Evolutionary conservation across 805 yeast species (phyloP).

Genomic region (Dipodascus geniculatus): DNA sequence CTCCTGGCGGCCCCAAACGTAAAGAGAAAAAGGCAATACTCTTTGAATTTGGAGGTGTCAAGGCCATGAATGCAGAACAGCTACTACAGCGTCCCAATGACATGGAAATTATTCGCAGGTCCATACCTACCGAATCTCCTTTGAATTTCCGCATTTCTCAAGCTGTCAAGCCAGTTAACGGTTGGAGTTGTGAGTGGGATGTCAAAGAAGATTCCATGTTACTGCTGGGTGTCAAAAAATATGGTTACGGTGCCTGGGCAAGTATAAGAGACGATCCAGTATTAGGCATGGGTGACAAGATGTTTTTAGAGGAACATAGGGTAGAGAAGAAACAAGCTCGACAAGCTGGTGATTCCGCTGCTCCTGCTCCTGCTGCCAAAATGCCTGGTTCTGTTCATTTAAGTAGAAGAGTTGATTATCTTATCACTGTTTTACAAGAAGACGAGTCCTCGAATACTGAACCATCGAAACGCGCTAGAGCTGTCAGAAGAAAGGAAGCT

Average conservation of each 20-base stretch:
- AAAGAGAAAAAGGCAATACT: slow-evolving; percentile 83
- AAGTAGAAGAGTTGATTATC: slow-evolving; percentile 82
- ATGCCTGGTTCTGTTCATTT: slow-evolving; percentile 90
- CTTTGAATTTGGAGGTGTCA: slow-evolving; percentile 80
- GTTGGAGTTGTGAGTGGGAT: slow-evolving; percentile 87
- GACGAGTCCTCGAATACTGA: slow-evolving; percentile 26
- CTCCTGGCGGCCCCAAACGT: slow-evolving; percentile 24
- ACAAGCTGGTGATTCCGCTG: slow-evolving; percentile 9
- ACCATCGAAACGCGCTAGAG: slow-evolving; percentile 6
- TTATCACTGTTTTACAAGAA: slow-evolving; percentile 58
- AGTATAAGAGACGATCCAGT: slow-evolving; percentile 94
- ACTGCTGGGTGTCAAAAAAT: slow-evolving; percentile 75
- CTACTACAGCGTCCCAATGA: slow-evolving; percentile 78
- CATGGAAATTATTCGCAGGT: slow-evolving; percentile 49
- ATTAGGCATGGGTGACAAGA: slow-evolving; percentile 71
- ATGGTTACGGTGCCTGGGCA: slow-evolving; percentile 94
- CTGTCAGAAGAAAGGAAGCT: slow-evolving; percentile 14
- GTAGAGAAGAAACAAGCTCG: slow-evolving; percentile 27
- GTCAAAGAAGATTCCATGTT: slow-evolving; percentile 76
- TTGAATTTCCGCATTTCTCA: slow-evolving; percentile 49
- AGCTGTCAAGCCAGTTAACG: slow-evolving; percentile 69
- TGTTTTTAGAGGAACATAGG: slow-evolving; percentile 49
- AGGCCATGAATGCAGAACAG: slow-evolving; percentile 82
- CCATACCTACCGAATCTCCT: slow-evolving; percentile 37
- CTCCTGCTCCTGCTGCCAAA: slow-evolving; percentile 30